Base-by-base conservation (phyloP, 225 moss, liverwort and hornwort genomes). In the Pseudoscleropodium purum region DNA sequence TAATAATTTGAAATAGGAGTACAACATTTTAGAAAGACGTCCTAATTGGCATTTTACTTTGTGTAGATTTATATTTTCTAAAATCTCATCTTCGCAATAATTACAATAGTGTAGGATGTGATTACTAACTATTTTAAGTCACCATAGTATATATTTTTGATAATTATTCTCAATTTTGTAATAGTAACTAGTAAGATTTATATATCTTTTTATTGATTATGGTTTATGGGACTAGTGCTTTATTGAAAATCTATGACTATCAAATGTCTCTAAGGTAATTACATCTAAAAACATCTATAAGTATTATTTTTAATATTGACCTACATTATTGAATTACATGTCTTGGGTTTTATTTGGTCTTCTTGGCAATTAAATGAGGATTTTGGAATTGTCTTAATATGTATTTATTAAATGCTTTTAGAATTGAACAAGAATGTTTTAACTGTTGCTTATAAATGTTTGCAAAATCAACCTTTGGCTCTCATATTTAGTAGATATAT, bases 141-240 rank as follows among this genome's bases (percentile, higher is more conserved):
- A 0, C 7, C 0, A 27, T n/a, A 7, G 1, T 26, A 79, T 0
- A 27, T 17, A 26, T 27, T 56, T 68, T 69, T 39, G 1, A 30
- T 27, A 56, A 11, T 29, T 39, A 18, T 30, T 69, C 0, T 15
- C 5, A 39, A 39, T 15, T 69, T 69, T 39, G 1, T 37, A 15
- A 30, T 9, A 67, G 4, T 29, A 47, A 56, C 7, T 7, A 57
- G 7, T 26, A n/a, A 5, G 16, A 27, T 7, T 27, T 18, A 11
- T 6, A 57, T 17, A 6, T 39, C 1, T 18, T 57, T 84, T 39
- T 54, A 39, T 52, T 54, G 7, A n/a, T 68, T 3, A 29, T 39
- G 1, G 9, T 68, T 84, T 15, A 39, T 54, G 15, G 20, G 0
- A 56, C 7, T 84, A 20, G 2, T 47, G 5, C 1, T 47, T 30